Conservation (phyloP, 768 basidiomycete species). For the Clitopilus passeckerianus region DNA sequence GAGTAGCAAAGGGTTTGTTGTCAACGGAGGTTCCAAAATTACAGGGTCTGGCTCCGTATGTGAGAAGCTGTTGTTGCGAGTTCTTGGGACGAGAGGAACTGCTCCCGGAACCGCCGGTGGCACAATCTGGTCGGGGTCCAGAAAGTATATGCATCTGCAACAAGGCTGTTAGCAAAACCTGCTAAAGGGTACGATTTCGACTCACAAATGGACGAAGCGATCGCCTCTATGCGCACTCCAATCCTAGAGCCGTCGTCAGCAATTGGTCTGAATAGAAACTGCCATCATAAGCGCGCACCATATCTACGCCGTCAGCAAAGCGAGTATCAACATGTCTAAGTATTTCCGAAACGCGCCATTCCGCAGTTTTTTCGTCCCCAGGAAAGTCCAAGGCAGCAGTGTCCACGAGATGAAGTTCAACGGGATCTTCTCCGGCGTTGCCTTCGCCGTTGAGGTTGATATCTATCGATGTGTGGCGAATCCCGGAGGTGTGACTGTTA, state of each 20-base stretch:
- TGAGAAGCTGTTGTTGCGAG: slow-evolving; percentile 68
- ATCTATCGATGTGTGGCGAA: slow-evolving; percentile 68
- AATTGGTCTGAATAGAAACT: slow-evolving; percentile 10
- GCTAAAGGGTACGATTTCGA: slow-evolving; percentile 14
- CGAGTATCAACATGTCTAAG: slow-evolving; percentile 68
- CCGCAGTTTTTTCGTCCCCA: slow-evolving; percentile 56
- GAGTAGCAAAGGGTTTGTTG: slow-evolving; percentile 64
- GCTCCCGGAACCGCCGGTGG: slow-evolving; percentile 65
- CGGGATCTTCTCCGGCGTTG: slow-evolving; percentile 36
- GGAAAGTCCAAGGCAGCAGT: slow-evolving; percentile 74
- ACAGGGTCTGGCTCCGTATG: slow-evolving; percentile 70
- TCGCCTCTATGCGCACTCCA: slow-evolving; percentile 66
- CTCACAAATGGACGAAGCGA: slow-evolving; percentile 79
- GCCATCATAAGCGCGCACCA: slow-evolving; percentile 49
- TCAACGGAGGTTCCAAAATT: slow-evolving; percentile 75
- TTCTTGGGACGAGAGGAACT: slow-evolving; percentile 60
- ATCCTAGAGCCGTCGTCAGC: slow-evolving; percentile 40
- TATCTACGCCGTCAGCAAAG: slow-evolving; percentile 69
- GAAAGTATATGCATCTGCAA: slow-evolving; percentile 77
- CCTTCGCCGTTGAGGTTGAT: slow-evolving; percentile 56
- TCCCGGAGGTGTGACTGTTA: slow-evolving; percentile 66
- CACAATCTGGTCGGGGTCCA: slow-evolving; percentile 79
- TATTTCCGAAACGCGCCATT: slow-evolving; percentile 62
- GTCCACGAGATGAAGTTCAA: slow-evolving; percentile 73
- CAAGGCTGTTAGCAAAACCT: slow-evolving; percentile 13